phyloP scores from a whole-genome alignment of 169 alveolate genomes.

The Plasmodium ovale region DNA sequence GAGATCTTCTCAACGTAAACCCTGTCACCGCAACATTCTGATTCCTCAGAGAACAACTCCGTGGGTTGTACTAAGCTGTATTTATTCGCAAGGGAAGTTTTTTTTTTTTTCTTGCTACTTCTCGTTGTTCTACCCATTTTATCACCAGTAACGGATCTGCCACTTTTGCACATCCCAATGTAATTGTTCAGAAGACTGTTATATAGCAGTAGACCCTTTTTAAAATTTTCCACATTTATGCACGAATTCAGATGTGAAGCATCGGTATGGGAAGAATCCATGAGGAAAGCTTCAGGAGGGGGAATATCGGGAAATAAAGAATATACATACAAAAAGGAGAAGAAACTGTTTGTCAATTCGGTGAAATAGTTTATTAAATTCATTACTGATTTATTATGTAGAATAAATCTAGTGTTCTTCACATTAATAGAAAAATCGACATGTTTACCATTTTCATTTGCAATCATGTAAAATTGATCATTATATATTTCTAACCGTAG shows the following conservation, averaged over 20 bases:
- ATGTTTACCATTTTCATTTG: constrained; percentile 40
- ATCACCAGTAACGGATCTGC: neutral
- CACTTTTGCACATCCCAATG: constrained; percentile 32
- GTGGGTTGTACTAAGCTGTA: neutral
- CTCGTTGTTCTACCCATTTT: neutral
- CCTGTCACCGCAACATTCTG: neutral
- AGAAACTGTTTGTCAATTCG: constrained; percentile 22
- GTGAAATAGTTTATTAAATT: constrained; percentile 49
- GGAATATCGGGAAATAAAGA: constrained; percentile 34
- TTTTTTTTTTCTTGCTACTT: neutral
- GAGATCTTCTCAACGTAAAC: neutral
- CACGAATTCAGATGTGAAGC: constrained; percentile 1
- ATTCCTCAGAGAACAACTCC: neutral
- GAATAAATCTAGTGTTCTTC: constrained; percentile 46
- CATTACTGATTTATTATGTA: constrained; percentile 61
- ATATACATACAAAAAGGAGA: constrained; percentile 59
- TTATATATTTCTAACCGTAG: constrained; percentile 33
- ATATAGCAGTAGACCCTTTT: constrained; percentile 59
- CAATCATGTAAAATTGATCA: constrained; percentile 59
- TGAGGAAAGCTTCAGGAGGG: neutral
- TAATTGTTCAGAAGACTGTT: constrained; percentile 41
- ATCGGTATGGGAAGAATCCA: neutral
- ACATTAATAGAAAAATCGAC: constrained; percentile 12
- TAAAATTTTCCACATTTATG: constrained; percentile 61
- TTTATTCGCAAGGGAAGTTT: neutral